Evolutionary conservation across 2,329 filamentous ascomycete genomes (phyloP).

Genomic region (Fusarium circinatum): DNA sequence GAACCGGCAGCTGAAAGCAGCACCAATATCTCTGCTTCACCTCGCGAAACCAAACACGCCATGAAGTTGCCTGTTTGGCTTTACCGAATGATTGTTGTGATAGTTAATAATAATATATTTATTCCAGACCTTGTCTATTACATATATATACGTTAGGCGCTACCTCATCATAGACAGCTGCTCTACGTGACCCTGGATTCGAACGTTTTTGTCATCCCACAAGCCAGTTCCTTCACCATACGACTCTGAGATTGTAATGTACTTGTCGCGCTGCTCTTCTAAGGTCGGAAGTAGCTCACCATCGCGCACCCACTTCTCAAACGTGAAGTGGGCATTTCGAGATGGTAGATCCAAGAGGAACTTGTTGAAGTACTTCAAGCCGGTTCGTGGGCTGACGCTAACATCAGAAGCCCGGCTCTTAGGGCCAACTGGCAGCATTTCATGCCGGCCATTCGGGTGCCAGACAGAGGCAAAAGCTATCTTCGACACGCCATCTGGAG

Average conservation of each 20-base stretch:
- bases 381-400: neutral
- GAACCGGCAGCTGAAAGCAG: accelerated
- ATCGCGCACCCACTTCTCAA: neutral
- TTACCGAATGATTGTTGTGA: neutral
- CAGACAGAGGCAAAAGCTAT: neutral
- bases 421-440: neutral
- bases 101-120: neutral
- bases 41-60: accelerated
- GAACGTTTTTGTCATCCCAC: neutral
- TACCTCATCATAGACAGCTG: neutral
- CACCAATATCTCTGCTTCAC: accelerated
- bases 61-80: neutral
- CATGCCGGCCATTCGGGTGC: neutral
- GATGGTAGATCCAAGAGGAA: neutral
- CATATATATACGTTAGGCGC: accelerated
- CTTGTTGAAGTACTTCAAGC: neutral
- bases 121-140: accelerated
- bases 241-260: neutral
- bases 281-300: neutral
- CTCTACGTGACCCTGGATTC: neutral
- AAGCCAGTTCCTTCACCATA: neutral
- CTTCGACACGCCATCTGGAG: neutral
- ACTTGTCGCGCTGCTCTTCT: neutral
- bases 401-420: neutral
- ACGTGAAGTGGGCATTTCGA: neutral